Percentiles rank a stretch among this genome's conserved stretches.
These are phyloP conservation scores for Xylariaceae sp. DNA, from an alignment of 2,329 filamentous ascomycete genomes.

Conservation along the genomic window DNA sequence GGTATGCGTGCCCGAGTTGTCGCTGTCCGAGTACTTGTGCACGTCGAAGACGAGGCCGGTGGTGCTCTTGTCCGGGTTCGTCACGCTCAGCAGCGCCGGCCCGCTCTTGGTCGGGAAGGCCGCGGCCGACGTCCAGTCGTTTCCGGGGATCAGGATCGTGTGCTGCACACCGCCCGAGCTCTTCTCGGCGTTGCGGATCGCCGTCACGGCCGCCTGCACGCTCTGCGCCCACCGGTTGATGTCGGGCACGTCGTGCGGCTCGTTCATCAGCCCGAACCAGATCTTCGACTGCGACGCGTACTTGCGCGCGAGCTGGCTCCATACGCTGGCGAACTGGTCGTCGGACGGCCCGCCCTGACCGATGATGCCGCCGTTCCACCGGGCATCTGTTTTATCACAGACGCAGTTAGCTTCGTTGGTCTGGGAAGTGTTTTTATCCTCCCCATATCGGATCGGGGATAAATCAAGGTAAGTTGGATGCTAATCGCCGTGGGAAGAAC, in stretches of 20 bases:
- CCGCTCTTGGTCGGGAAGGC: conserved; percentile 34
- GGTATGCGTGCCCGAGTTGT: conserved; percentile 24
- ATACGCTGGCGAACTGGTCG: conserved; percentile 50
- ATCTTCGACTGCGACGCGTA: conserved; percentile 41
- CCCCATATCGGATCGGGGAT: no score
- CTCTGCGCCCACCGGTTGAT: conserved; percentile 43
- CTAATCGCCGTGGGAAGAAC: background rate
- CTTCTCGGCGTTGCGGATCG: conserved; percentile 16
- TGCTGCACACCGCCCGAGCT: conserved; percentile 27
- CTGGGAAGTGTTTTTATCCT: no score
- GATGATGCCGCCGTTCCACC: conserved; percentile 57
- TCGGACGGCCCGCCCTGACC: conserved; percentile 58
- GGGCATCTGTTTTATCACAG: conserved; percentile 34
- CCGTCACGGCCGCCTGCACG: conserved; percentile 36
- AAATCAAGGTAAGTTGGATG: background rate
- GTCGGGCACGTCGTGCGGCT: conserved; percentile 40
- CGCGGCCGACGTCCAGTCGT: conserved; percentile 36
- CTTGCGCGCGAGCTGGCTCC: conserved; percentile 49
- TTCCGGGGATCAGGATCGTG: conserved; percentile 47
- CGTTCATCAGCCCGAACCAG: conserved; percentile 52
- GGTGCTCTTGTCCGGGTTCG: conserved; percentile 38
- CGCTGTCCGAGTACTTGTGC: conserved; percentile 39
- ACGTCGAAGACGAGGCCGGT: conserved; percentile 41
- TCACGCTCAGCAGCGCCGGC: conserved; percentile 36
- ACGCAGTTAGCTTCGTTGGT: no score